Conservation (phyloP, 1,284 basidiomycete genomes). For the Melampsora larici-populina region DNA sequence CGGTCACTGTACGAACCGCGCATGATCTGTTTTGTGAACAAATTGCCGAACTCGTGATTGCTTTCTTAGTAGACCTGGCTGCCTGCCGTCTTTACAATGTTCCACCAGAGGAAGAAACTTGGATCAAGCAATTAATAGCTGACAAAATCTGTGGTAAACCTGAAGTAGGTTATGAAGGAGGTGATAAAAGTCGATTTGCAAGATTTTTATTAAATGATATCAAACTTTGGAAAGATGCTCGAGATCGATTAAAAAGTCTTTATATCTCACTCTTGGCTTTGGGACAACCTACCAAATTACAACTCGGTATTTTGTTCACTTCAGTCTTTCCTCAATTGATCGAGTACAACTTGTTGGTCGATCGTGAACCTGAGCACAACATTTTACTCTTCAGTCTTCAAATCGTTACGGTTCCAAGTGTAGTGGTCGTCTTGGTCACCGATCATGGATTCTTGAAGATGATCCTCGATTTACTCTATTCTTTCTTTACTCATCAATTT, state of each 20-base stretch:
- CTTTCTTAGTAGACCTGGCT: slow-evolving; percentile 79
- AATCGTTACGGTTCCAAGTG: slow-evolving; percentile 80
- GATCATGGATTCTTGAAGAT: slow-evolving; percentile 70
- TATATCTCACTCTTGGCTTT: slow-evolving; percentile 73
- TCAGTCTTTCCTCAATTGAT: slow-evolving; percentile 80
- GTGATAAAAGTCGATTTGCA: slow-evolving; percentile 61
- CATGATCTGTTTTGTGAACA: slow-evolving; percentile 89
- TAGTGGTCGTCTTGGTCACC: slow-evolving; percentile 73
- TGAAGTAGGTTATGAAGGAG: slow-evolving; percentile 35
- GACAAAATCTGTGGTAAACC: slow-evolving; percentile 27
- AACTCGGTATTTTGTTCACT: slow-evolving; percentile 75
- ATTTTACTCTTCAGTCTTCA: slow-evolving; percentile 88
- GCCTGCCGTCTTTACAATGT: slow-evolving; percentile 58
- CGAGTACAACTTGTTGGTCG: slow-evolving; percentile 82
- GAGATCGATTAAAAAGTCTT: slow-evolving; percentile 74
- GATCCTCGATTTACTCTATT: slow-evolving; percentile 73
- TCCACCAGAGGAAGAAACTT: slow-evolving; percentile 63
- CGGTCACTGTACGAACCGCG: slow-evolving; percentile 80
- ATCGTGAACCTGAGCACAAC: slow-evolving; percentile 78
- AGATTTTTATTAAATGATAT: slow-evolving; percentile 74
- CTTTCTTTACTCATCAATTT: slow-evolving; percentile 85
- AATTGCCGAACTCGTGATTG: slow-evolving; percentile 73
- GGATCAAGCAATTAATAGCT: slow-evolving; percentile 53
- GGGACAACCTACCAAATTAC: slow-evolving; percentile 70
- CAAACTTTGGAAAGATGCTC: slow-evolving; percentile 75